Evolutionary conservation across 169 alveolate species (phyloP).

Genomic region (Plasmodium gallinaceum): DNA sequence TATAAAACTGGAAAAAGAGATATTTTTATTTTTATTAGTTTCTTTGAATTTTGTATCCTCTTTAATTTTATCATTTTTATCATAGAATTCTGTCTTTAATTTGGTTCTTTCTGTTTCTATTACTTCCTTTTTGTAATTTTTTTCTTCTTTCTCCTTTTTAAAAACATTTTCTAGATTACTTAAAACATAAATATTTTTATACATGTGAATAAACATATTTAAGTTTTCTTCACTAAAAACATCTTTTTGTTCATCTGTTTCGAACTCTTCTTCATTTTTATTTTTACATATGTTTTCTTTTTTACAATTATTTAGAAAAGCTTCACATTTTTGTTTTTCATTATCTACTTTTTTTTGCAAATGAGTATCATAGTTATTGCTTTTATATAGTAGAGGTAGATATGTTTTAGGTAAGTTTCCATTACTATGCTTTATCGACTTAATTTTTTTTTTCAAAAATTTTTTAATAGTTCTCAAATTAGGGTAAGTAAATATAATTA

Average conservation of each 20-base stretch:
- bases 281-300: background rate
- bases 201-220: slow-evolving; percentile 55
- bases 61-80: background rate
- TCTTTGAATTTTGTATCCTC: background rate
- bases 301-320: background rate
- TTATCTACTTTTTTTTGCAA: slow-evolving; percentile 6
- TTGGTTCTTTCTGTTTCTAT: background rate
- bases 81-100: background rate
- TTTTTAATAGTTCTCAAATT: slow-evolving; percentile 29
- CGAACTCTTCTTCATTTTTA: background rate
- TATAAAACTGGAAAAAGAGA: background rate
- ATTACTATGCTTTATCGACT: slow-evolving; percentile 31
- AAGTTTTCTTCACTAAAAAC: slow-evolving; percentile 46
- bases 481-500: slow-evolving; percentile 43
- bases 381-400: slow-evolving; percentile 49
- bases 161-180: slow-evolving; percentile 14
- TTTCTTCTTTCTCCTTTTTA: background rate
- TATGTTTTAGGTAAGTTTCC: slow-evolving; percentile 46
- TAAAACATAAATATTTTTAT: slow-evolving; percentile 47
- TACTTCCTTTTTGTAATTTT: background rate
- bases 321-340: background rate
- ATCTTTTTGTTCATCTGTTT: background rate
- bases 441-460: slow-evolving; percentile 36
- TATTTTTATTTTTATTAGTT: background rate
- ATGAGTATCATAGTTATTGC: slow-evolving; percentile 4